Base-by-base conservation (phyloP, 129 eudicot species). In the Artemisia annua region DNA sequence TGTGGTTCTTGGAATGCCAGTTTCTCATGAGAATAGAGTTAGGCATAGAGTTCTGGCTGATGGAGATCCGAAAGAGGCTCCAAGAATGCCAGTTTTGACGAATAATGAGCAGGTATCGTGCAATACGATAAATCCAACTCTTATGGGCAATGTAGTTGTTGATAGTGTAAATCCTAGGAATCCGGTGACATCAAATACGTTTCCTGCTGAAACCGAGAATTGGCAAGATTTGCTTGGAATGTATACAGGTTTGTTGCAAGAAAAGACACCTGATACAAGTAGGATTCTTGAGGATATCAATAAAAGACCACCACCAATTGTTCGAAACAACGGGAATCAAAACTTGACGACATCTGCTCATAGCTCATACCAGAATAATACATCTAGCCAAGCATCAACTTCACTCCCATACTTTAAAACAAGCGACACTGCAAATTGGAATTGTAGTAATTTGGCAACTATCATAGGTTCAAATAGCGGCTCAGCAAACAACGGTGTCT, bases 161-260 rank as follows among this genome's bases (percentile, higher is more conserved):
- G 32, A 62, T 62, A 1, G 32, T 62, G 18, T 4, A 11, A 61
- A 66, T 65, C 15, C 71, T 66, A 63, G 71, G 92, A 55, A 81
- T 53, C 74, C 86, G 2, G n/a, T 48, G 20, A 78, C 86, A 66
- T 53, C 83, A 30, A 73, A 74, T 54, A 67, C 76, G 11, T 22
- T 22, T 7, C 81, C 56, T 0, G 68, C 53, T 15, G 85, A 52
- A 50, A 49, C 39, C 20, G 85, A 73, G 48, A 79, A 80, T 22
- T 85, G 91, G 91, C 68, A 74, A 17, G 91, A 88, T 16, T 76
- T 85, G 80, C 5, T 85, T 0, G 95, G 90, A 43, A 67, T 83
- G 67, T 88, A 85, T 69, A 79, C 78, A 0, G 84, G 73, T 17
- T 59, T 85, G 48, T 79, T 88, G 76, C 81, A 84, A 63, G 83